Conservation (phyloP, 2,329 filamentous ascomycete species). For the Stenocarpella maydis region DNA sequence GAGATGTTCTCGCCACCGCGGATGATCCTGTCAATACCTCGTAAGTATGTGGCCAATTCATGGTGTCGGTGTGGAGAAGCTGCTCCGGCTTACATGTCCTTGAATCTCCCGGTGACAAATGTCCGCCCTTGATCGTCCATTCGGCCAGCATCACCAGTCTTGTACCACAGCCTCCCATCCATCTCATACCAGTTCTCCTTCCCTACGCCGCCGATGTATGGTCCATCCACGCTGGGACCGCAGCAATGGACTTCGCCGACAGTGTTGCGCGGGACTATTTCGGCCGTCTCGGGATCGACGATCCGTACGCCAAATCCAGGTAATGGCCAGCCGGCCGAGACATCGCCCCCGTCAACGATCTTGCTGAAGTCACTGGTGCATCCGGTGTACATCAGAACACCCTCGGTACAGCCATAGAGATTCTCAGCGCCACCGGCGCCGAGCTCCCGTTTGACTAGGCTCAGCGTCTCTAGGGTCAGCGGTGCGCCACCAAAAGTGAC, state of each 20-base stretch:
- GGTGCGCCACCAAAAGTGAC: conserved; percentile 6
- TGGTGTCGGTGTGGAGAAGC: background rate
- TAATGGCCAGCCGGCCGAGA: conserved; percentile 17
- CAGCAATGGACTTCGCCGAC: conserved; percentile 21
- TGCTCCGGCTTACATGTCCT: conserved; percentile 18
- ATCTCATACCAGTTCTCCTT: conserved; percentile 28
- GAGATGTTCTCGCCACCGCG: conserved; percentile 29
- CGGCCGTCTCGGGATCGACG: conserved; percentile 26
- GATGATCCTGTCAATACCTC: conserved; percentile 5
- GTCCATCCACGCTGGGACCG: conserved; percentile 16
- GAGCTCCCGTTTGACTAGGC: background rate
- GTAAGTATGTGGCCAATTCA: background rate
- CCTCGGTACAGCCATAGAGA: conserved; percentile 25
- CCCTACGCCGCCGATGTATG: conserved; percentile 26
- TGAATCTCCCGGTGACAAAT: conserved; percentile 20
- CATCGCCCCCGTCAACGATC: conserved; percentile 15
- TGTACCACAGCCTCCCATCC: conserved; percentile 27
- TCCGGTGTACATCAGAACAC: background rate
- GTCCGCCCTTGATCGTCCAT: conserved; percentile 20
- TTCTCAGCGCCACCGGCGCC: conserved; percentile 15
- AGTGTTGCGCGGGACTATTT: conserved; percentile 8
- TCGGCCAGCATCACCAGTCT: conserved; percentile 19
- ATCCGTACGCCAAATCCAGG: conserved; percentile 11
- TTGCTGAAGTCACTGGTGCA: conserved; percentile 12
- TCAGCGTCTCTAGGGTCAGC: background rate